Percentiles rank a stretch among this genome's conserved stretches.
These are phyloP conservation scores for Candida anglica DNA, from an alignment of 805 yeast species.

Conservation along the genomic window DNA sequence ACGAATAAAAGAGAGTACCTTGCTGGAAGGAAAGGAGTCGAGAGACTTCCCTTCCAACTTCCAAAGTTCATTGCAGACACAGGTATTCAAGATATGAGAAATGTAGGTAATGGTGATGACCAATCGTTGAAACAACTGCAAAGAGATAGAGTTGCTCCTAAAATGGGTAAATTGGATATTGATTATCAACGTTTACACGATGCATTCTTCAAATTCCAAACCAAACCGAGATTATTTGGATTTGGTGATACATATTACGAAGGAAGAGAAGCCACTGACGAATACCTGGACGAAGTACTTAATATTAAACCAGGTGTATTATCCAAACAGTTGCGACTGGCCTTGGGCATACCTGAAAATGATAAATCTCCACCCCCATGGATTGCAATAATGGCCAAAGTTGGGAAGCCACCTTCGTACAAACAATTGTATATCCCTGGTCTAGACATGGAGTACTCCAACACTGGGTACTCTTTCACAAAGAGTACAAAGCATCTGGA, in stretches of 20 bases:
- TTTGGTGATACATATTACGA: slow-evolving; percentile 82
- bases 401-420: slow-evolving; percentile 85
- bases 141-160: slow-evolving; percentile 85
- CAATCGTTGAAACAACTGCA: slow-evolving; percentile 64
- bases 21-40: slow-evolving; percentile 60
- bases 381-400: slow-evolving; percentile 61
- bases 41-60: slow-evolving; percentile 66
- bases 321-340: slow-evolving; percentile 57
- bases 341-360: slow-evolving; percentile 60
- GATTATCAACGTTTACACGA: slow-evolving; percentile 79
- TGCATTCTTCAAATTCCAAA: slow-evolving; percentile 81
- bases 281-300: slow-evolving; percentile 26
- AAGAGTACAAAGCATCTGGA: slow-evolving; percentile 4
- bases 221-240: slow-evolving; percentile 61
- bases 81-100: slow-evolving; percentile 85
- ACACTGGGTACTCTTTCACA: slow-evolving; percentile 27
- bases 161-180: slow-evolving; percentile 78
- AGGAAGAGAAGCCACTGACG: slow-evolving; percentile 56
- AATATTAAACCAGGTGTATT: slow-evolving; percentile 64
- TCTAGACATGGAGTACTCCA: slow-evolving; percentile 31
- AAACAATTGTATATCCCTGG: slow-evolving; percentile 58
- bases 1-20: slow-evolving; percentile 70
- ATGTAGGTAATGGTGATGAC: slow-evolving; percentile 49
- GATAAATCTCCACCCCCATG: slow-evolving; percentile 63
- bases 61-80: slow-evolving; percentile 79